Base-by-base conservation (phyloP, 148 eudicot species). In the Beta vulgaris region DNA sequence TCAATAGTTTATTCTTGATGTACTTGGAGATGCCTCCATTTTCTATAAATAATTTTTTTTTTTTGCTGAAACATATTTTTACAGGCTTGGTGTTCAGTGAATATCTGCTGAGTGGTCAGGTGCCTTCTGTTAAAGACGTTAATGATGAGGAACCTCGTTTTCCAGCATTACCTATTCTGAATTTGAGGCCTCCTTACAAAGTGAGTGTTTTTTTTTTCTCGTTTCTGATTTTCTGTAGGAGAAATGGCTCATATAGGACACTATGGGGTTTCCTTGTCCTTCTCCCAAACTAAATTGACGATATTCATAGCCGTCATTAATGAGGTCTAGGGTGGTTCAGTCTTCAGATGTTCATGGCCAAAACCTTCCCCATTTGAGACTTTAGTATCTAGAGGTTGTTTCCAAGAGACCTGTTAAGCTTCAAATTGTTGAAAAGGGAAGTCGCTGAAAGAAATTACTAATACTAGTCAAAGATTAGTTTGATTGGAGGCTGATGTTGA, bases 111-210 rank as follows among this genome's bases (percentile, higher is more conserved):
- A 88, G 94, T 74, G 98, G 99, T 36, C 85, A 88, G 78, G 88
- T 96, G 78, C 98, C 98, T 79, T 86, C 94, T 39, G 89, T 91
- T 49, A 91, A 83, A 82, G 99, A 96, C 68, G 98, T 91, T 83
- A 96, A 92, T 79, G 86, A 85, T n/a, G 99, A 88, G 85, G 99
- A 96, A 75, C 99, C 99, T 63, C 83, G 92, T 69, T 91, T 96
- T 76, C 97, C 98, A 44, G 95, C 94, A 29, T 70, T 87, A 69
- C 97, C 96, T 60, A 46, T 70, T 77, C 85, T 90, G 63, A 79
- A 81, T 77, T 36, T 88, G 65, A 90, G 79, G 68, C 84, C 84
- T 40, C 46, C 82, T 16, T 35, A 75, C 73, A 81, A 80, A 77
- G 97, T 94, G 82, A 84, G 94, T 80, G 73, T 64, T 64, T 39